These are phyloP conservation scores for Rosa chinensis DNA, from an alignment of 306 rosid genomes.

Conservation along the genomic window DNA sequence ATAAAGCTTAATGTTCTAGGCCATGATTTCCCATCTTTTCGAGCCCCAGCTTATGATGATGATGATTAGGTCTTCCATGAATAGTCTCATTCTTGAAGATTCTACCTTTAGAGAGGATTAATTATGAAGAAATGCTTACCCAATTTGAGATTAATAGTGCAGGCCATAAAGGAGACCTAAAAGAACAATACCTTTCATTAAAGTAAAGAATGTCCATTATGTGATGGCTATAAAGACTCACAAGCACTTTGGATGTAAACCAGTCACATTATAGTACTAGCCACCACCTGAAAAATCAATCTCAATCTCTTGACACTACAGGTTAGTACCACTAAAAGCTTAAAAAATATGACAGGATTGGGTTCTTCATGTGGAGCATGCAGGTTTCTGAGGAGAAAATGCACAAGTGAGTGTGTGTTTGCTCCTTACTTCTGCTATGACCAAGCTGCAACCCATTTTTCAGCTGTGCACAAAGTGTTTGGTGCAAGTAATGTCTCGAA, in stretches of 20 bases:
- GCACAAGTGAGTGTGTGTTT: slow-evolving; percentile 64
- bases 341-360: slow-evolving; percentile 58
- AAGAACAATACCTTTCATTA: slow-evolving; percentile 37
- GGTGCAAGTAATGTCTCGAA: slow-evolving; percentile 86
- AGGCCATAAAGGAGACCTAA: slow-evolving; percentile 77
- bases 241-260: slow-evolving; percentile 26
- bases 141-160: slow-evolving; percentile 59
- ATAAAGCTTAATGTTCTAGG: slow-evolving; percentile 2
- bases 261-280: slow-evolving; percentile 16
- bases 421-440: slow-evolving; percentile 84
- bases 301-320: slow-evolving; percentile 29
- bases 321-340: slow-evolving; percentile 10
- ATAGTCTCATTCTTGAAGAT: slow-evolving; percentile 32
- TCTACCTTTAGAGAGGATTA: slow-evolving; percentile 41
- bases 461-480: slow-evolving; percentile 84
- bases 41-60: slow-evolving; percentile 32
- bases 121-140: slow-evolving; percentile 46
- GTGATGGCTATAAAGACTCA: slow-evolving; percentile 55
- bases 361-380: slow-evolving; percentile 91
- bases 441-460: slow-evolving; percentile 66
- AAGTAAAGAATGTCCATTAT: slow-evolving; percentile 43
- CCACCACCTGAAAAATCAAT: slow-evolving; percentile 23
- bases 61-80: slow-evolving; percentile 59
- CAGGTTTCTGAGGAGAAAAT: slow-evolving; percentile 82
- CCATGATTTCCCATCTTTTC: slow-evolving; percentile 18